These are phyloP conservation scores for Boletellus ananas DNA, from an alignment of 768 basidiomycete species.

Conservation along the genomic window DNA sequence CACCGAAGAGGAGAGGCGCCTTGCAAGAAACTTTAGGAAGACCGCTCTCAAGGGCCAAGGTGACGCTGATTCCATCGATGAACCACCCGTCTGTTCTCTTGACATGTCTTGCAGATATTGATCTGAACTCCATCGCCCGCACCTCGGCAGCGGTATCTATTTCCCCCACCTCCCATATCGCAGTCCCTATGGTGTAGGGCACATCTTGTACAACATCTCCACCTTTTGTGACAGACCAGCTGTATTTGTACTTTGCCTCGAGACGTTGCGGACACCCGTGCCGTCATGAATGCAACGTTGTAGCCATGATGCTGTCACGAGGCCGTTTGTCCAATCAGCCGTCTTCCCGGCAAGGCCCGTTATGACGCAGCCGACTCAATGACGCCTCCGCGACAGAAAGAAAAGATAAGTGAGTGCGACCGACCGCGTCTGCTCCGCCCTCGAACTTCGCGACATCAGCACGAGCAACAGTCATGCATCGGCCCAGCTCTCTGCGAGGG, in stretches of 20 bases:
- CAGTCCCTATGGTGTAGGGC: slow-evolving; percentile 15
- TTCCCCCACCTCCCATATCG: slow-evolving; percentile 38
- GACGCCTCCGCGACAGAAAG: background rate
- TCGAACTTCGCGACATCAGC: no score
- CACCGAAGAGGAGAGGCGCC: slow-evolving; percentile 62
- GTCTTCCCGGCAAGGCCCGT: no score
- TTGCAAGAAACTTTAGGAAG: slow-evolving; percentile 67
- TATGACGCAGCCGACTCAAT: background rate
- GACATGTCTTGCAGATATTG: slow-evolving; percentile 33
- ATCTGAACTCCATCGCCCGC: slow-evolving; percentile 78
- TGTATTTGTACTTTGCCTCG: slow-evolving; percentile 21
- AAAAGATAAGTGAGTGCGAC: no score
- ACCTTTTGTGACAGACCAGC: background rate
- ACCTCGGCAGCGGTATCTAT: slow-evolving; percentile 69
- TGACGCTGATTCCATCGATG: slow-evolving; percentile 15
- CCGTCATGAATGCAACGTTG: background rate
- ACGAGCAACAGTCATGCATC: no score
- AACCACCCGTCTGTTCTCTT: background rate
- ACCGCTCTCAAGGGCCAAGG: slow-evolving; percentile 63
- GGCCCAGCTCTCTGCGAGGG: no score
- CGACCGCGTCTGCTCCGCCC: no score
- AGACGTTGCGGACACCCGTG: background rate
- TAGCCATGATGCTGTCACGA: background rate
- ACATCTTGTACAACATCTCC: background rate
- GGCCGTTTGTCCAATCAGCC: background rate